Evolutionary conservation across 2,329 filamentous ascomycete species (phyloP).

Genomic region (Nemania diffusa): DNA sequence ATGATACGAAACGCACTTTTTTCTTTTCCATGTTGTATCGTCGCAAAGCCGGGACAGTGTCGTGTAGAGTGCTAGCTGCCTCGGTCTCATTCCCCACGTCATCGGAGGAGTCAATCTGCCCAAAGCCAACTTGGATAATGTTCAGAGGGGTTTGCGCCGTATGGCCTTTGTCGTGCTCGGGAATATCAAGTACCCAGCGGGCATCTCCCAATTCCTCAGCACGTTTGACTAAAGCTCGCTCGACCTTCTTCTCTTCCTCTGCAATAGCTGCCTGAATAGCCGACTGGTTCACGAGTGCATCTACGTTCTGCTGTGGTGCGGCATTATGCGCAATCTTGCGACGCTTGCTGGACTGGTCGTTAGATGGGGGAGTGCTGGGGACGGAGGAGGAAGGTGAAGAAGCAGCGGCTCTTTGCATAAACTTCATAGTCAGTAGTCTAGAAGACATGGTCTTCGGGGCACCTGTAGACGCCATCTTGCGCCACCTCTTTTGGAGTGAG

Average conservation of each 20-base stretch:
- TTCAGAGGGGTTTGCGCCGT: slow-evolving; percentile 56
- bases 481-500: slow-evolving; percentile 8
- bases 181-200: slow-evolving; percentile 77
- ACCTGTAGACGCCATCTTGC: slow-evolving; percentile 61
- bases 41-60: slow-evolving; percentile 41
- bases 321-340: slow-evolving; percentile 61
- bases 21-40: slow-evolving; percentile 50
- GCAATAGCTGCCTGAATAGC: slow-evolving; percentile 72
- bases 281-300: slow-evolving; percentile 65
- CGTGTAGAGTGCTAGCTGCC: slow-evolving; percentile 32
- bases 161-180: slow-evolving; percentile 49
- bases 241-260: slow-evolving; percentile 73
- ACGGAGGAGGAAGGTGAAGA: slow-evolving; percentile 63
- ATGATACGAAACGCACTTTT: slow-evolving; percentile 39
- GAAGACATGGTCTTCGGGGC: slow-evolving; percentile 82
- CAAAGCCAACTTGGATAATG: slow-evolving; percentile 71
- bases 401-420: slow-evolving; percentile 89
- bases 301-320: slow-evolving; percentile 50
- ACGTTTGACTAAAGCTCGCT: slow-evolving; percentile 69
- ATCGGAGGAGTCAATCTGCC: slow-evolving; percentile 51
- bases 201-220: slow-evolving; percentile 74
- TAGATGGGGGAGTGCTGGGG: slow-evolving; percentile 56
- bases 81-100: slow-evolving; percentile 39
- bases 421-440: slow-evolving; percentile 93
- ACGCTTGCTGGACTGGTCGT: slow-evolving; percentile 69